Conservation (phyloP, 2,329 filamentous ascomycete genomes). For the Clarireedia homoeocarpa region DNA sequence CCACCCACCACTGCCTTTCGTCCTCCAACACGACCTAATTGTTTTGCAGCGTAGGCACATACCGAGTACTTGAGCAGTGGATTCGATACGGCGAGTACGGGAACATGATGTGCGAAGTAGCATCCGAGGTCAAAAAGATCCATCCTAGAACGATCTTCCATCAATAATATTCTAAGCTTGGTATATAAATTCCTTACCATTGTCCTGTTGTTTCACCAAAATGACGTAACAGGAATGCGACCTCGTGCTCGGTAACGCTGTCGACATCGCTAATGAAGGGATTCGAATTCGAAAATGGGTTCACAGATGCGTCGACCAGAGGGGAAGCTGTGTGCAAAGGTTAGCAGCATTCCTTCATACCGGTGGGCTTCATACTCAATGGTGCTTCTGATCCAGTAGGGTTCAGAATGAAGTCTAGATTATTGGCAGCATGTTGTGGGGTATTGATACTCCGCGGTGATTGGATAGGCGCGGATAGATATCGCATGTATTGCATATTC, state of each 20-base stretch:
- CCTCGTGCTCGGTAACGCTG: constrained; percentile 43
- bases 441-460: constrained; percentile 16
- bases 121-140: constrained; percentile 46
- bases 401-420: constrained; percentile 50
- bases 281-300: constrained; percentile 12
- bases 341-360: constrained; percentile 12
- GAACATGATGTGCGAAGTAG: constrained; percentile 53
- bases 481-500: constrained; percentile 30
- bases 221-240: constrained; percentile 51
- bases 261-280: constrained; percentile 12
- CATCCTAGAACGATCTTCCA: constrained; percentile 34
- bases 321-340: constrained; percentile 33
- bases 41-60: constrained; percentile 54
- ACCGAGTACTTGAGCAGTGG: constrained; percentile 43
- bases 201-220: constrained; percentile 52
- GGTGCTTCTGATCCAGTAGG: constrained; percentile 23
- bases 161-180: background rate
- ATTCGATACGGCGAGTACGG: constrained; percentile 45
- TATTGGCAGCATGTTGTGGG: constrained; percentile 30
- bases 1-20: constrained; percentile 42
- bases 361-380: constrained; percentile 12
- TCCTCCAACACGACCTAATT: constrained; percentile 46
- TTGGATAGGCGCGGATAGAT: constrained; percentile 15
- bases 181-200: constrained; percentile 35
- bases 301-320: constrained; percentile 35